Conservation (phyloP, 768 basidiomycete genomes). For the Podaxis sp. region DNA sequence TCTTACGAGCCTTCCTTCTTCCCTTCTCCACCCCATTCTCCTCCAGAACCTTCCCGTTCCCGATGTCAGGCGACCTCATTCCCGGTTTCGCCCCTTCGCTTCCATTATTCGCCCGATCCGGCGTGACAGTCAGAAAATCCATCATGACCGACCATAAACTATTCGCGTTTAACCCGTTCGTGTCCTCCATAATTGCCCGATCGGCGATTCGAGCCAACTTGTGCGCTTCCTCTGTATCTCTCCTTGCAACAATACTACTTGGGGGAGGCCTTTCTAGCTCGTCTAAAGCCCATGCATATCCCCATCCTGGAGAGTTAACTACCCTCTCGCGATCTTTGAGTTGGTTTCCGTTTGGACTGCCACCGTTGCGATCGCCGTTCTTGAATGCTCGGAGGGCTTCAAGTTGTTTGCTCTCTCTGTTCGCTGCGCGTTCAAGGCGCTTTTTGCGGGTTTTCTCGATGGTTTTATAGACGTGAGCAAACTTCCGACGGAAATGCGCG, state of each 20-base stretch:
- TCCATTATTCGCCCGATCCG: constrained; percentile 36
- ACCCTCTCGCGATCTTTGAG: constrained; percentile 28
- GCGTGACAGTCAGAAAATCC: constrained; percentile 54
- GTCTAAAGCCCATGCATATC: constrained; percentile 84
- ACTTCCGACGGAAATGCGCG: constrained; percentile 62
- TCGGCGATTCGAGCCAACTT: constrained; percentile 73
- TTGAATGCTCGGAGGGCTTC: constrained; percentile 25
- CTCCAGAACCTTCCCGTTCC: background rate
- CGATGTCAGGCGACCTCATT: background rate
- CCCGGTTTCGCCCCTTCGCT: constrained; percentile 5
- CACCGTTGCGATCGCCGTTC: constrained; percentile 12
- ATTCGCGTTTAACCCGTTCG: constrained; percentile 58
- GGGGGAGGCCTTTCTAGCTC: constrained; percentile 82
- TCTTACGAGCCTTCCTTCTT: background rate
- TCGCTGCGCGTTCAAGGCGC: constrained; percentile 55
- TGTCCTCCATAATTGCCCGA: constrained; percentile 53
- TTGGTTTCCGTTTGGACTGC: background rate
- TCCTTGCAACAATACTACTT: constrained; percentile 83
- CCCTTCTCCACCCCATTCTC: background rate
- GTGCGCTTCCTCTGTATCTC: constrained; percentile 81
- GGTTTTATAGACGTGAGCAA: constrained; percentile 44
- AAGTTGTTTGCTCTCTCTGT: constrained; percentile 57
- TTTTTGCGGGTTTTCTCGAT: constrained; percentile 67
- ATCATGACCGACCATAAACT: constrained; percentile 67
- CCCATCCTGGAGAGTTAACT: constrained; percentile 52